Base-by-base conservation (phyloP, 1,284 basidiomycete species). In the Tylopilus sp. region DNA sequence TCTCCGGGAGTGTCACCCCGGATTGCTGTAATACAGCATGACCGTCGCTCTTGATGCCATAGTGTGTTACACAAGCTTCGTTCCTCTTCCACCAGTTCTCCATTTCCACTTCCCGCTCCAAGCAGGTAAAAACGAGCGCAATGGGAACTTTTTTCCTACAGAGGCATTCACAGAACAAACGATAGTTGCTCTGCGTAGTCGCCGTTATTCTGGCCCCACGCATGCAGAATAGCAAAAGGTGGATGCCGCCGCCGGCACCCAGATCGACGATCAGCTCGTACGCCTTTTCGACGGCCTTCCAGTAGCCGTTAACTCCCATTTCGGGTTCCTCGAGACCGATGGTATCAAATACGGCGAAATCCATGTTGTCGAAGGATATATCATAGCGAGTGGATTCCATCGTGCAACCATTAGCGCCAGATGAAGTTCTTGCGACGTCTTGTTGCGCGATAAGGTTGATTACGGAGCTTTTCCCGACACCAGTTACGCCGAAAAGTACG, bases 21-120 rank as follows among this genome's bases (percentile, higher is more conserved):
- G 28, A 67, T 62, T 16, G 71, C 67, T 1, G 74, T 76, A 31
- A 75, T 63, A 47, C 73, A 75, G 71, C 73, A 18, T 67, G 60
- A 6, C 62, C 70, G 1, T 49, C 31, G 25, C 67, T 65, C 31
- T 52, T 49, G 51, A 74, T 71, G 1, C 60, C 61, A 30, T 67
- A 57, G 23, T 49, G 41, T 15, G 59, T 48, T 49, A 74, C 71
- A 11, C 52, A 46, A 0, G 11, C 35, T 33, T 56, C 47, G 52
- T 76, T 74, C 48, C 62, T 56, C 13, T 1, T 31, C 71, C 71
- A 74, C 72, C 74, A 74, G 19, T 58, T 42, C 19, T 74, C 70
- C 71, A 74, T 71, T 16, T 58, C 52, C 0, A 23, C 23, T 43
- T 74, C 72, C 9, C 58, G 46, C 56, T 74, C 73, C 25, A 74